phyloP scores from a whole-genome alignment of 1,139 yeast species.

The Geotrichum fermentans region DNA sequence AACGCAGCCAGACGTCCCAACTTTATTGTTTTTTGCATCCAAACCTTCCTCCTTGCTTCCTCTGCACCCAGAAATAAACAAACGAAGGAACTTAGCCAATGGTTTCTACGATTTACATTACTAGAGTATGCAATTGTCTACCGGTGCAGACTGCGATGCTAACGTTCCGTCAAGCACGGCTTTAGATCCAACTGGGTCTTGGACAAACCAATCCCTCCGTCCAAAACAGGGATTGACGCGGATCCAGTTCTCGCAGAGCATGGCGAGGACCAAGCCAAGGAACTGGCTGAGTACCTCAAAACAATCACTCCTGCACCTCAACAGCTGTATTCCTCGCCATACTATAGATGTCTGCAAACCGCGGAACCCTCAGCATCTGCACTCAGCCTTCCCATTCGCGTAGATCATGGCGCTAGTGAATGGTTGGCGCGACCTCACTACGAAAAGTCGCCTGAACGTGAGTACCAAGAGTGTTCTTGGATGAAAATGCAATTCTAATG shows the following conservation, averaged over 20 bases:
- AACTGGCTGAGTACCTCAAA: constrained; percentile 46
- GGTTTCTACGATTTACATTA: constrained; percentile 21
- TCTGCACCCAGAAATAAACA: no score
- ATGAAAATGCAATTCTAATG: not conserved
- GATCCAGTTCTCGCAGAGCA: constrained; percentile 78
- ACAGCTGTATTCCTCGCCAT: constrained; percentile 71
- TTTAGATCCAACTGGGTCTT: constrained; percentile 72
- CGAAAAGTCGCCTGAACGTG: constrained; percentile 26
- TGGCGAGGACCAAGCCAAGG: constrained; percentile 75
- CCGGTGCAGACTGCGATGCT: not conserved
- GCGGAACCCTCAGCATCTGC: constrained; percentile 59
- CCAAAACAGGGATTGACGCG: constrained; percentile 77
- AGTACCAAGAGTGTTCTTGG: not conserved
- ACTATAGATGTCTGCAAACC: constrained; percentile 85
- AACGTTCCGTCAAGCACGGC: constrained; percentile 50
- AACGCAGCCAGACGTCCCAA: no score
- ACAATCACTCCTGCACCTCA: constrained; percentile 45
- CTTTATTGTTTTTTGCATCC: no score
- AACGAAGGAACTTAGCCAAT: no score
- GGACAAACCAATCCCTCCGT: constrained; percentile 57
- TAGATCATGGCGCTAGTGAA: constrained; percentile 52
- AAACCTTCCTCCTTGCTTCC: no score
- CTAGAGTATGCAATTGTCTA: constrained; percentile 17
- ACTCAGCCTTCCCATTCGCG: constrained; percentile 48
- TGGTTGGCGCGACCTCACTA: constrained; percentile 24